Base-by-base conservation (phyloP, 176 grass and related monocot species). In the Eleusine coracana region DNA sequence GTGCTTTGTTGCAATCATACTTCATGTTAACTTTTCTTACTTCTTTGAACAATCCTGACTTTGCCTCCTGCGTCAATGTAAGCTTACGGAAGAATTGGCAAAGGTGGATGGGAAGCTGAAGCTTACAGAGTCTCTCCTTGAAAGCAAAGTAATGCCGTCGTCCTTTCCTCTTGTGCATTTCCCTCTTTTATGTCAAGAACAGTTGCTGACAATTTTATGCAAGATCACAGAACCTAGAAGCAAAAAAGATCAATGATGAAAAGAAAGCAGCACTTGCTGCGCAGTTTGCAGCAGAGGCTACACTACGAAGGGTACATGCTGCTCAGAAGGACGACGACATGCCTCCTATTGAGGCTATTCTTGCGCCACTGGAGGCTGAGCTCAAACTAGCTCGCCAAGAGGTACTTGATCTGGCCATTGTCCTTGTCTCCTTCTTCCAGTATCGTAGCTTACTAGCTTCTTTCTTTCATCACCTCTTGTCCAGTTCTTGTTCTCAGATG, bases 281-380 rank as follows among this genome's bases (percentile, higher is more conserved):
- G 0, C 96, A 98, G 71, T 98, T 98, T 83, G 96, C 96, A 62
- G 96, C 93, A 7, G 96, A 98, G 71, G 93, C 96, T 44, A 98
- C 96, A 31, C 91, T 98, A 52, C 83, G 93, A 77, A 96, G 96
- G 87, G 96, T 98, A 68, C 96, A 98, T 84, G 89, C 96, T 3
- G 96, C 96, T 15, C 96, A 98, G 73, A 98, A 98, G 70, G 96
- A 98, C 61, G 92, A 98, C 38, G 93, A 98, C 83, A 98, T 95
- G 91, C 96, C 96, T 23, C 96, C 96, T 27, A 93, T 98, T 16
- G 96, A 98, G 81, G 96, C 96, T 77, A 98, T 98, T 87, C 96
- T 98, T 15, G 96, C 96, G 10, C 96, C 96, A 45, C 85, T 98
- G 72, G 96, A 98, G 70, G 96, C 96, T 10, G 96, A 98, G 79